Conservation (phyloP, 768 basidiomycete genomes). For the Suillus weaverae region DNA sequence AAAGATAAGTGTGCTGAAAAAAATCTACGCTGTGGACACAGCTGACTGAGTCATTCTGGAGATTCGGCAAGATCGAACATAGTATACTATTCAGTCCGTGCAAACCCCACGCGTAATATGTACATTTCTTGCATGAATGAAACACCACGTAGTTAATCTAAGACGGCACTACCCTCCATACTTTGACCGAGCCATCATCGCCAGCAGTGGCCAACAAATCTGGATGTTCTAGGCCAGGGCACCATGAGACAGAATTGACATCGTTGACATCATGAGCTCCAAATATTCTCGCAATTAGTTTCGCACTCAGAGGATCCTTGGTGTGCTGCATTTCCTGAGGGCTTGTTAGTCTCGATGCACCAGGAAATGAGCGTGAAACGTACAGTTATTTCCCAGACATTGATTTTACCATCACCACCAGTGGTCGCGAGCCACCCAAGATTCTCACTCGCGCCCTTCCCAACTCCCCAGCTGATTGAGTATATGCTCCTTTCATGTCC, state of each 20-base stretch:
- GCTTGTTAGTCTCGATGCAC: constrained; percentile 3
- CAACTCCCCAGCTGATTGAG: constrained; percentile 69
- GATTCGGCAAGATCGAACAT: not conserved
- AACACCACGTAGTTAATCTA: not conserved
- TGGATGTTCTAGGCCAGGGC: constrained; percentile 61
- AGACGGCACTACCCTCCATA: constrained; percentile 61
- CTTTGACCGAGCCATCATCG: constrained; percentile 78
- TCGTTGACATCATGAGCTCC: constrained; percentile 83
- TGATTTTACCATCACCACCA: constrained; percentile 82
- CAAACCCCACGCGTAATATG: not conserved
- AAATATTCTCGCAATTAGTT: constrained; percentile 55
- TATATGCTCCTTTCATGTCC: constrained; percentile 80
- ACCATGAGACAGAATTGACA: constrained; percentile 85
- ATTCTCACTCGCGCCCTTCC: constrained; percentile 34
- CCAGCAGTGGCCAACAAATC: constrained; percentile 78
- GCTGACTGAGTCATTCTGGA: constrained; percentile 4
- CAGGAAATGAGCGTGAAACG: constrained; percentile 16
- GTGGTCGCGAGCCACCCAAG: constrained; percentile 85
- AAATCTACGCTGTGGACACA: not conserved
- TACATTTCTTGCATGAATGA: not conserved
- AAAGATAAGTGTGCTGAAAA: not conserved
- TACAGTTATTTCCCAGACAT: constrained; percentile 78
- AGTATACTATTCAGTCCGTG: not conserved
- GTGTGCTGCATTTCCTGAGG: constrained; percentile 10
- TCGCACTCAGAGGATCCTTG: constrained; percentile 33